Evolutionary conservation across 1,139 yeast species (phyloP).

Genomic region (Pichia norvegensis): DNA sequence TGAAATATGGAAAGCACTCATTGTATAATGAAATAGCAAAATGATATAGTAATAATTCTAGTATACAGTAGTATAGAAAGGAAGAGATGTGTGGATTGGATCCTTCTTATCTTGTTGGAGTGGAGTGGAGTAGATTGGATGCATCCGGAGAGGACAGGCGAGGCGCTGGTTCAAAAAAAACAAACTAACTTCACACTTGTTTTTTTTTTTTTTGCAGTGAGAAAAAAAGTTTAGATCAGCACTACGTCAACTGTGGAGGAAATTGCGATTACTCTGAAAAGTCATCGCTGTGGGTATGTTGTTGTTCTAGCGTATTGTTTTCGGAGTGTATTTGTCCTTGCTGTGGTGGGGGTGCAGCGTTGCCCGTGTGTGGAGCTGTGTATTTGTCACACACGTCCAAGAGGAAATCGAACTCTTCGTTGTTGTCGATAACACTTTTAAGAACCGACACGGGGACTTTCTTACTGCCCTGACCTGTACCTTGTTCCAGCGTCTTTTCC

Average conservation of each 20-base stretch:
- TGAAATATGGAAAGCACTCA: background rate
- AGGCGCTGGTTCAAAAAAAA: too few species aligned
- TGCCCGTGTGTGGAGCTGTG: too few species aligned
- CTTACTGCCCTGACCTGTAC: conserved; percentile 71
- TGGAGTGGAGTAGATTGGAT: too few species aligned
- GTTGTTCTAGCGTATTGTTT: background rate
- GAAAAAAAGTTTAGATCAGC: background rate
- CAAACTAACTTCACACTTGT: too few species aligned
- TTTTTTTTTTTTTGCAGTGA: too few species aligned
- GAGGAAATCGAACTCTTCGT: conserved; percentile 83
- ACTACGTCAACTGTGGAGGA: background rate
- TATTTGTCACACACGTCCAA: conserved; percentile 27
- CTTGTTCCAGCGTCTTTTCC: conserved; percentile 74
- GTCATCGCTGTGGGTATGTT: background rate
- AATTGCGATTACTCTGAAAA: conserved; percentile 15
- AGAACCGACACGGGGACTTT: conserved; percentile 80
- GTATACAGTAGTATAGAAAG: background rate
- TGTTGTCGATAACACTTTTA: conserved; percentile 72
- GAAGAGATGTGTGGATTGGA: background rate
- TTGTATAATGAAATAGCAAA: background rate
- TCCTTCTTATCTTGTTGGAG: background rate
- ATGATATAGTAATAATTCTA: too few species aligned
- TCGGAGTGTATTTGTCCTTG: background rate
- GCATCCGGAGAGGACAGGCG: background rate
- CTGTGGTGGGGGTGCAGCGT: too few species aligned